Conservation (phyloP, 768 basidiomycete species). For the Termitomyces sp. region DNA sequence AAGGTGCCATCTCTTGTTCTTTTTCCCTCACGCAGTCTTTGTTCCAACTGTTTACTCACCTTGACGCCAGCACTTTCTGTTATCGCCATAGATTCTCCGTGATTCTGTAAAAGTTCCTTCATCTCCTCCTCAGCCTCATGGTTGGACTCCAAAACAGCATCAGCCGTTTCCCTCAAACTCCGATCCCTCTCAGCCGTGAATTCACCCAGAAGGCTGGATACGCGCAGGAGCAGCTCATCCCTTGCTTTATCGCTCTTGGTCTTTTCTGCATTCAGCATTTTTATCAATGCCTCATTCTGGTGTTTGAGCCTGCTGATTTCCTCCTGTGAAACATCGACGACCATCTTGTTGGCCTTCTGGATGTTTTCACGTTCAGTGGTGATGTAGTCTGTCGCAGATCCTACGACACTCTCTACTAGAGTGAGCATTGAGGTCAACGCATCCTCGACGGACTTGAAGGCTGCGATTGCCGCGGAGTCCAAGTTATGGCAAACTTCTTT, state of each 20-base stretch:
- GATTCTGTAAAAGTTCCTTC: conserved; percentile 39
- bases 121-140: conserved; percentile 46
- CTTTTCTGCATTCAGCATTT: conserved; percentile 63
- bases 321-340: conserved; percentile 36
- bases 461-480: conserved; percentile 33
- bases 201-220: conserved; percentile 65
- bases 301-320: conserved; percentile 59
- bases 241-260: conserved; percentile 60
- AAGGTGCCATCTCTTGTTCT: conserved; percentile 50
- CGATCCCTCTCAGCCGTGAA: conserved; percentile 67
- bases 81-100: conserved; percentile 38
- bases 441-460: conserved; percentile 48
- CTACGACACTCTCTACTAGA: conserved; percentile 54
- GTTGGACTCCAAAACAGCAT: conserved; percentile 50
- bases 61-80: conserved; percentile 36
- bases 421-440: conserved; percentile 53
- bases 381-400: conserved; percentile 53
- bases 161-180: conserved; percentile 54
- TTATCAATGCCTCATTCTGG: conserved; percentile 63
- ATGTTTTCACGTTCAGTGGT: conserved; percentile 47
- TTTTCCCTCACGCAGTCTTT: conserved; percentile 43
- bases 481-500: conserved; percentile 42
- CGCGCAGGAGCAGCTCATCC: conserved; percentile 67
- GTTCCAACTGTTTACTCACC: conserved; percentile 34
- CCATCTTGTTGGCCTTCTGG: conserved; percentile 41